Evolutionary conservation across 768 basidiomycete species (phyloP), one percentile per base, ranked within the genome.

Genomic region (Russula vinacea): DNA sequence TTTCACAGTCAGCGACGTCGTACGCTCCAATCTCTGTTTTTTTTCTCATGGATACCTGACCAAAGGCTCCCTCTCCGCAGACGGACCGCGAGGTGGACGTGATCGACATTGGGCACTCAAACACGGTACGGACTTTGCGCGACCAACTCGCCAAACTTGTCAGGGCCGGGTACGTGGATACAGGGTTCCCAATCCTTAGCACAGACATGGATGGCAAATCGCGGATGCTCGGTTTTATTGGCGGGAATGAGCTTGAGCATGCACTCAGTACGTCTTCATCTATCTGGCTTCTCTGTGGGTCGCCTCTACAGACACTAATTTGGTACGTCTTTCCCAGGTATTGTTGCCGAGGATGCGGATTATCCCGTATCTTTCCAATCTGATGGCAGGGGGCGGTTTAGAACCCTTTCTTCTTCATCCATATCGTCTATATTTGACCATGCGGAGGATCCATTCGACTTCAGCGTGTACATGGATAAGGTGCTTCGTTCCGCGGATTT

Each of bases 191-290:
- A 0, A 88, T 98, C 59, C 72, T 98, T 58, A 76, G 85, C 67
- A 77, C 75, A 39, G 84, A 81, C 58, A 71, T 64, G 7, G 37
- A 77, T 17, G 79, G 77, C 9, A 82, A 82, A 22, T 68, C 81
- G 70, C 82, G 91, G 44, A 82, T 97, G 80, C 81, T 92, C 42
- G 97, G 94, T 8, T 95, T 95, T 73, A 89, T 98, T 64, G 93
- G 94, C 0, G 84, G 86, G 33, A 95, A 88, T 70, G 97, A 99
- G 75, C 83, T 99, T 16, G 94, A 97, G 71, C 94, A 98, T 74
- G 94, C 92, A 6, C 77, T 99, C 5, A 83, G 90, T 93, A 74
- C 59, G 86, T 24, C 33, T 59, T 33, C 49, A 29, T 60, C 52
- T n/a, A 60, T 11, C 19, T 35, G 24, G n/a, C 47, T 22, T n/a